These are phyloP conservation scores for Beauveria medogensis DNA, from an alignment of 2,329 filamentous ascomycete genomes.

Conservation along the genomic window DNA sequence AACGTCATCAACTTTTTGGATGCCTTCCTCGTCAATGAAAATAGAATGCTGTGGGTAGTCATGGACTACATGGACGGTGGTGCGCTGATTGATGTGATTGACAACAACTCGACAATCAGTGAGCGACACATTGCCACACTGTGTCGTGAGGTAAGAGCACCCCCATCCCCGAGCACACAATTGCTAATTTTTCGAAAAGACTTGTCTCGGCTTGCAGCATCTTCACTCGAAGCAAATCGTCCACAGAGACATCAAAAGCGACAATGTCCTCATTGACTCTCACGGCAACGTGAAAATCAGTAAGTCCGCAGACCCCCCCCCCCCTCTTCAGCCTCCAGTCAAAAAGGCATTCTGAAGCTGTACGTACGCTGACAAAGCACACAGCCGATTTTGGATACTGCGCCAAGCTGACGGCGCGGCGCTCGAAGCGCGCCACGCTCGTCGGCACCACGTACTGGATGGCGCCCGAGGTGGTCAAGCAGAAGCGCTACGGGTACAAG, in stretches of 20 bases:
- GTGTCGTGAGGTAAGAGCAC: constrained; percentile 72
- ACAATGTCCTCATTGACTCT: constrained; percentile 91
- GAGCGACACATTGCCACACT: constrained; percentile 98
- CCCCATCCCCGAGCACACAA: constrained; percentile 8
- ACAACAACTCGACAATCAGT: constrained; percentile 88
- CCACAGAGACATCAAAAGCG: constrained; percentile 97
- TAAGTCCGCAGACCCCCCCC: constrained; percentile 39
- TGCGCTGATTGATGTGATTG: constrained; percentile 94
- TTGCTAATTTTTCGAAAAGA: constrained; percentile 44
- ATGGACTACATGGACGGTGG: constrained; percentile 99
- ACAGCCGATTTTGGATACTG: constrained; percentile 98
- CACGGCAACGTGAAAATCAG: constrained; percentile 96
- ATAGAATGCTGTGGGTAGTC: constrained; percentile 94
- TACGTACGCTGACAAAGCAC: too few relatives aligned
- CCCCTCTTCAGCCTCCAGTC: too few relatives aligned
- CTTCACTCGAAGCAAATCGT: constrained; percentile 95
- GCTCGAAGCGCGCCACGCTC: constrained; percentile 97
- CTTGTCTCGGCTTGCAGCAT: constrained; percentile 88
- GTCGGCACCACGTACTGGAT: constrained; percentile 99
- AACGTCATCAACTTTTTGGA: constrained; percentile 99
- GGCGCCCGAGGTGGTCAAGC: constrained; percentile 98
- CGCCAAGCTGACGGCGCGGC: constrained; percentile 92
- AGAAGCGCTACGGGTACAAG: constrained; percentile 97
- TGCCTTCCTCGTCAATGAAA: constrained; percentile 90
- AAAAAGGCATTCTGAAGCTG: too few relatives aligned